Percentiles rank a stretch among this genome's conserved stretches.
Evolutionary conservation across 352 stramenopile genomes (phyloP).

Genomic region (Phytophthora colocasiae): DNA sequence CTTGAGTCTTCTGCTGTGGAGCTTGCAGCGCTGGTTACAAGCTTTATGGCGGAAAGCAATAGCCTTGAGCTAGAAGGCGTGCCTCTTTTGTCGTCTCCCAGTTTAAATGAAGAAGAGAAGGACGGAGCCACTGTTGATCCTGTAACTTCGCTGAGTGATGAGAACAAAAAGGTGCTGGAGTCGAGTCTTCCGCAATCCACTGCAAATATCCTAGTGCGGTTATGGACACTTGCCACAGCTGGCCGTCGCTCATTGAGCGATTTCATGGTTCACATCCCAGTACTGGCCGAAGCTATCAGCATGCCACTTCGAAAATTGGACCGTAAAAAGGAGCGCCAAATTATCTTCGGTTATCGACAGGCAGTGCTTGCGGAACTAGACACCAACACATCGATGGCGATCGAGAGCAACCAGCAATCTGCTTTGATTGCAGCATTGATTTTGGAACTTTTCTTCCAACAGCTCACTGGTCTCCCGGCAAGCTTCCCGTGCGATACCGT

Average conservation of each 20-base stretch:
- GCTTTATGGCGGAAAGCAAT: constrained; percentile 72
- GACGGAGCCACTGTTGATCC: constrained; percentile 1
- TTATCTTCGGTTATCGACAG: constrained; percentile 74
- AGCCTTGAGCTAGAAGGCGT: constrained; percentile 65
- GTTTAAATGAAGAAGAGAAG: constrained; percentile 9
- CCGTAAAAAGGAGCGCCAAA: constrained; percentile 83
- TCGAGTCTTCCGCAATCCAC: constrained; percentile 56
- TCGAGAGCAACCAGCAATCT: constrained; percentile 32
- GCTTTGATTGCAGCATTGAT: constrained; percentile 32
- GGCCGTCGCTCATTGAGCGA: constrained; percentile 65
- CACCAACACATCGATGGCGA: constrained; percentile 9
- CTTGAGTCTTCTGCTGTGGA: constrained; percentile 58
- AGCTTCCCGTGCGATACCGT: constrained; percentile 53
- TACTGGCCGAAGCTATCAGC: constrained; percentile 65
- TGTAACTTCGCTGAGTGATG: constrained; percentile 55
- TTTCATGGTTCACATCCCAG: constrained; percentile 65
- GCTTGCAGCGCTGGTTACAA: constrained; percentile 64
- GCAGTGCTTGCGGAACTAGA: constrained; percentile 54
- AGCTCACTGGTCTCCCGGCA: constrained; percentile 56
- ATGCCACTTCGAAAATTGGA: constrained; percentile 84
- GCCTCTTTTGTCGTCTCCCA: constrained; percentile 36
- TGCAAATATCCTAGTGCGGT: constrained; percentile 55
- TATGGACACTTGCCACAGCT: constrained; percentile 78
- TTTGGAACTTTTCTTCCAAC: constrained; percentile 79
- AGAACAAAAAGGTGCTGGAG: constrained; percentile 76